A percentile compares a stretch with the other conserved stretches of the same genome.
Evolutionary conservation across 345 rosid species (phyloP).

Genomic region (Moringa oleifera): DNA sequence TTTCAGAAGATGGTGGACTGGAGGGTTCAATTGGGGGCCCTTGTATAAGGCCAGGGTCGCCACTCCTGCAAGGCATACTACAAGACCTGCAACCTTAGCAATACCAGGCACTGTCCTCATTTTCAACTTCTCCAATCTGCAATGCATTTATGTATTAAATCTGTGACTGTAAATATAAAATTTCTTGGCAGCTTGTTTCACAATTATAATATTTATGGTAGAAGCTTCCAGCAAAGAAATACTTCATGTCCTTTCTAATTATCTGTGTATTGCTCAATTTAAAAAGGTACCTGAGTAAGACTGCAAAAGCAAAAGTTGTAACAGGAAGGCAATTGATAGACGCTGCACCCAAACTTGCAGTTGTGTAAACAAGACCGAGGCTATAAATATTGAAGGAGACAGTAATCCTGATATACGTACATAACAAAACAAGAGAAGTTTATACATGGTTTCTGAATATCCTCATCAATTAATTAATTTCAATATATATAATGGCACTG

Average conservation of each 20-base stretch:
- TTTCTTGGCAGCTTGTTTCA: background rate
- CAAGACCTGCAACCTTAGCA: constrained; percentile 18
- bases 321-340: constrained; percentile 14
- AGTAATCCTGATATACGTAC: constrained; percentile 20
- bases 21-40: constrained; percentile 17
- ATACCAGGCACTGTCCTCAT: constrained; percentile 15
- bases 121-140: constrained; percentile 22
- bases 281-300: constrained; percentile 14
- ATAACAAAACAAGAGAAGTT: too few relatives aligned
- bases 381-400: constrained; percentile 5
- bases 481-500: too few relatives aligned
- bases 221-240: background rate
- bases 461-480: too few relatives aligned
- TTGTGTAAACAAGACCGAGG: constrained; percentile 13
- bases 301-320: constrained; percentile 18
- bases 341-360: constrained; percentile 17
- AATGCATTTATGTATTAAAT: too few relatives aligned
- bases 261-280: too few relatives aligned
- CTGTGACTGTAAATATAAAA: too few relatives aligned
- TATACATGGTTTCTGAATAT: too few relatives aligned
- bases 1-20: background rate
- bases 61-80: constrained; percentile 14
- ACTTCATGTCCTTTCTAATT: too few relatives aligned
- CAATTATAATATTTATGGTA: background rate
- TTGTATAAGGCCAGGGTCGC: constrained; percentile 15